Evolutionary conservation across 2,329 filamentous ascomycete species (phyloP).

Genomic region (Ceratocystis eucalypticola): DNA sequence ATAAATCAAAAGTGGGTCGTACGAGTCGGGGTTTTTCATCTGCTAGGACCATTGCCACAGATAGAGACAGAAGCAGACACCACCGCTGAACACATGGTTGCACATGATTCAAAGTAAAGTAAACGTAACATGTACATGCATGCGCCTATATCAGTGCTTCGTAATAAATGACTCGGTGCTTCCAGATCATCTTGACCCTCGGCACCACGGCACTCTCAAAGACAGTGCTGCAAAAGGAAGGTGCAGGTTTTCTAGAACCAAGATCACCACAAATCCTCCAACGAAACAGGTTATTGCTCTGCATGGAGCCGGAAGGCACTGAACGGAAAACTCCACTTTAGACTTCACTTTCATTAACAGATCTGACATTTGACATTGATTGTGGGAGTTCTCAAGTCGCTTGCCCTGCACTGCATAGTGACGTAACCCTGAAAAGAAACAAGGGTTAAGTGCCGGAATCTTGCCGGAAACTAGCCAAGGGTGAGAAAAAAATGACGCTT

Average conservation of each 20-base stretch:
- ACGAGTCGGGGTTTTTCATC: background rate
- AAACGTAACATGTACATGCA: background rate
- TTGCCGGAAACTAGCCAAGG: background rate
- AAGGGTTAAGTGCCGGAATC: conserved; percentile 4
- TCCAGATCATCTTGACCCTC: background rate
- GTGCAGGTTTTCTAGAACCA: background rate
- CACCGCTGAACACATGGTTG: background rate
- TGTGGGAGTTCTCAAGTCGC: background rate
- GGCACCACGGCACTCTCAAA: background rate
- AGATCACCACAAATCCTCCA: background rate
- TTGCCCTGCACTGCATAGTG: too few species aligned
- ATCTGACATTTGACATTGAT: background rate
- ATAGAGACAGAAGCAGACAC: background rate
- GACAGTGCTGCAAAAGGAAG: background rate
- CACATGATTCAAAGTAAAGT: background rate
- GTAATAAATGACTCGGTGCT: too few species aligned
- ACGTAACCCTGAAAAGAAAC: background rate
- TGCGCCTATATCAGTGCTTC: background rate
- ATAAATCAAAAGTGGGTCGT: conserved; percentile 3
- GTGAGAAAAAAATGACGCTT: conserved; percentile 1
- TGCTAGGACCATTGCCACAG: background rate
- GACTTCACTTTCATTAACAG: conserved; percentile 2
- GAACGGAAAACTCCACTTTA: background rate
- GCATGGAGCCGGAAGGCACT: background rate
- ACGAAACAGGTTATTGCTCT: background rate